Base-by-base conservation (phyloP, 805 yeast genomes). In the Saccharomycopsis selenospora region DNA sequence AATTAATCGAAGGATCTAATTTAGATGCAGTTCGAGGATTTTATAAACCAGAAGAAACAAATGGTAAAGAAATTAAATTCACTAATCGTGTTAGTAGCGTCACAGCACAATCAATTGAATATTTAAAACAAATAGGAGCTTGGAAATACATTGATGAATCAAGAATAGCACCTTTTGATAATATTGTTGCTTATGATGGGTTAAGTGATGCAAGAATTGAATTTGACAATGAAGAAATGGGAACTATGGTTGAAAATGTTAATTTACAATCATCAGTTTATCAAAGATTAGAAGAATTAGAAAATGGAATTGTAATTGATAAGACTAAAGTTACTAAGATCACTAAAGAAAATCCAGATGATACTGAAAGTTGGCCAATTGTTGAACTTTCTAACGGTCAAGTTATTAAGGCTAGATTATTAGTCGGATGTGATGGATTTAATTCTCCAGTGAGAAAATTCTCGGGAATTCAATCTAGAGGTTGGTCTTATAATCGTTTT, bases 341-440 rank as follows among this genome's bases (percentile, higher is more conserved):
- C 38, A 54, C 63, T 4, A 47, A 60, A 38, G 50, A 55, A 42
- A 47, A 57, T 51, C 60, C 66, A 4, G 71, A 66, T 43, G 63
- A 64, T 33, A 48, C 62, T 0, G 66, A 66, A 24, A 76, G 78
- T 43, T 87, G 96, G 95, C 97, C 97, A 1, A 60, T 79, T 6
- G 80, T 91, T 11, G 69, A 74, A 23, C 68, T 90, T 11, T 75
- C 77, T 11, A 76, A 75, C 53, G 97, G 96, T 1, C 75, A 76
- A 11, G 55, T 60, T 10, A 70, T 82, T 45, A 76, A 77, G 58
- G 75, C 95, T 0, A 72, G 96, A 47, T 69, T 90, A n/a, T 68
- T 90, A 18, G 78, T 93, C 13, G 99, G 99, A 6, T 95, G 96
- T 36, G 99, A 93, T 63, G 99, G 99, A 1, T 88, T 80, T 63